Conservation (phyloP, 306 rosid species). For the Gynostemma pentaphyllum region DNA sequence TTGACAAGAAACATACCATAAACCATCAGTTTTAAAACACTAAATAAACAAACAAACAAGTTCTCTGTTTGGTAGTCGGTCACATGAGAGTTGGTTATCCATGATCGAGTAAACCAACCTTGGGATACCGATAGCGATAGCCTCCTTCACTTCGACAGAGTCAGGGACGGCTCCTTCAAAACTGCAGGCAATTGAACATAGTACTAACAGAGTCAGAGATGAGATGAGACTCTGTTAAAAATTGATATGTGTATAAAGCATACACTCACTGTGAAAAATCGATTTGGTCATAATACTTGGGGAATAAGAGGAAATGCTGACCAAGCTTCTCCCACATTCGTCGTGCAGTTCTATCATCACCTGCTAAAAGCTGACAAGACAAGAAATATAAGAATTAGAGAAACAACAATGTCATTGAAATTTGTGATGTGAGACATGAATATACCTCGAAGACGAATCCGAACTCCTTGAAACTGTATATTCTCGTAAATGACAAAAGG, state of each 20-base stretch:
- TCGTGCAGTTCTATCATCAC: conserved; percentile 50
- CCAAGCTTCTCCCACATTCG: conserved; percentile 64
- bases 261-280: conserved; percentile 80
- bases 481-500: conserved; percentile 55
- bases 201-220: neutral
- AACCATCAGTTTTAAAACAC: too few species aligned
- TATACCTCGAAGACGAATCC: conserved; percentile 78
- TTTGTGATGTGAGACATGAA: conserved; percentile 14
- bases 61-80: too few species aligned
- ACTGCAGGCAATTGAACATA: conserved; percentile 31
- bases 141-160: conserved; percentile 62
- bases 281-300: conserved; percentile 34
- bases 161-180: conserved; percentile 72
- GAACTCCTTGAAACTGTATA: conserved; percentile 58
- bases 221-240: too few species aligned
- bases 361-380: conserved; percentile 74
- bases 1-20: too few species aligned
- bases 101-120: conserved; percentile 39
- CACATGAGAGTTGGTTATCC: too few species aligned
- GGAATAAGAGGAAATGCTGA: conserved; percentile 38
- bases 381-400: conserved; percentile 7
- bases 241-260: neutral
- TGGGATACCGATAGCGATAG: too few species aligned
- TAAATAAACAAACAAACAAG: too few species aligned
- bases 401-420: too few species aligned